Percentiles rank a stretch among this genome's conserved stretches.
These are phyloP conservation scores for Maudiozyma bulderi DNA, from an alignment of 805 yeast genomes.

Conservation along the genomic window DNA sequence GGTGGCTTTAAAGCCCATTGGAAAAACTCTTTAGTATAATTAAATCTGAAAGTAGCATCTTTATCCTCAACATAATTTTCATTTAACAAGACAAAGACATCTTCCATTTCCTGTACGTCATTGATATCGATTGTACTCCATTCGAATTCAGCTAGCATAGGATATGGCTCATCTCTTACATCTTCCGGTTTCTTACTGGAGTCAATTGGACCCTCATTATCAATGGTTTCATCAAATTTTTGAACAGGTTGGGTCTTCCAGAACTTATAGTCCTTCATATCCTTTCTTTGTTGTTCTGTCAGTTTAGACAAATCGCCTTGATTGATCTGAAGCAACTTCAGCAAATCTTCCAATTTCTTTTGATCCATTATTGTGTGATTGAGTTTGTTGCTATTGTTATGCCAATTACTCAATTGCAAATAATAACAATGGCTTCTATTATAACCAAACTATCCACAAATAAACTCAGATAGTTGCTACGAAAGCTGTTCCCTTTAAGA, in stretches of 20 bases:
- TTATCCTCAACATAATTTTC: slow-evolving; percentile 93
- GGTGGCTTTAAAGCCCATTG: slow-evolving; percentile 93
- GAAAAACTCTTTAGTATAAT: slow-evolving; percentile 72
- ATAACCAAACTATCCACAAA: too few species aligned
- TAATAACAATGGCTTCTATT: too few species aligned
- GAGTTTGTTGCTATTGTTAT: slow-evolving; percentile 11
- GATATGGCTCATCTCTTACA: slow-evolving; percentile 59
- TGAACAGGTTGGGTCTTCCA: slow-evolving; percentile 98
- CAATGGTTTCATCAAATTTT: slow-evolving; percentile 55
- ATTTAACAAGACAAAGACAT: slow-evolving; percentile 69
- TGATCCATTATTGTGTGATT: slow-evolving; percentile 4
- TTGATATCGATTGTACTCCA: slow-evolving; percentile 75
- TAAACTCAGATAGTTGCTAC: too few species aligned
- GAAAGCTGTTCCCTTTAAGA: too few species aligned
- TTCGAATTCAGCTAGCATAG: slow-evolving; percentile 70
- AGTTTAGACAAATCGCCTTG: slow-evolving; percentile 37
- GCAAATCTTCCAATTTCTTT: slow-evolving; percentile 40
- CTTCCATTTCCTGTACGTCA: slow-evolving; percentile 49
- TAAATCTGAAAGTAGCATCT: slow-evolving; percentile 86
- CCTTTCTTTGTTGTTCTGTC: slow-evolving; percentile 49
- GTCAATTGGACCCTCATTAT: slow-evolving; percentile 77
- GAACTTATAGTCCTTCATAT: slow-evolving; percentile 85
- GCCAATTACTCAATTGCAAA: neutral
- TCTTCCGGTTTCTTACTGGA: slow-evolving; percentile 55
- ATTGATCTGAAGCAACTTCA: slow-evolving; percentile 30